Percentiles rank a stretch among this genome's conserved stretches.
These are phyloP conservation scores for Verticillium albo-atrum DNA, from an alignment of 2,329 filamentous ascomycete genomes.

Conservation along the genomic window DNA sequence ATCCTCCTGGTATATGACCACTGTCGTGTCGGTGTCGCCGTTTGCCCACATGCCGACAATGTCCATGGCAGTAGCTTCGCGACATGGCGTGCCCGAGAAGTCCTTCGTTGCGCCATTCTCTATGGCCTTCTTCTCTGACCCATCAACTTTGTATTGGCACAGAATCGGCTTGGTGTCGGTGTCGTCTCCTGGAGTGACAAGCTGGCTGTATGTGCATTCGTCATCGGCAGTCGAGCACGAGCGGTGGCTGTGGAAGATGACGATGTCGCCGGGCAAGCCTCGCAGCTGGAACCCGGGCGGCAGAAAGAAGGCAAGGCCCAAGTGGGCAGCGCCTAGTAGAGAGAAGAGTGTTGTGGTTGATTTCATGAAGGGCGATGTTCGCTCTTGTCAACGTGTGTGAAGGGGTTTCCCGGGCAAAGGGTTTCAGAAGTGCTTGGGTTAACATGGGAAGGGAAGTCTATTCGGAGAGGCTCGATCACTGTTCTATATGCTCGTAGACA, in stretches of 20 bases:
- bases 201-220: background rate
- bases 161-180: background rate
- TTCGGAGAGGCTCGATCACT: no score
- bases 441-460: no score
- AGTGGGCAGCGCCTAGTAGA: background rate
- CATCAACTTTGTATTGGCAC: background rate
- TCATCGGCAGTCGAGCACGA: background rate
- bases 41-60: conserved; percentile 8
- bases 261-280: background rate
- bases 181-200: background rate
- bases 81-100: background rate
- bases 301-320: background rate
- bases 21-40: background rate
- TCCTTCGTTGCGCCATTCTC: background rate
- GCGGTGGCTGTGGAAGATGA: background rate
- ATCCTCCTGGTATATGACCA: background rate
- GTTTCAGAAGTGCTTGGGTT: no score
- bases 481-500: no score
- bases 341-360: background rate
- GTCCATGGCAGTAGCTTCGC: background rate
- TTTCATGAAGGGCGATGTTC: no score
- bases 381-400: no score
- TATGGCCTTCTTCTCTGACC: background rate
- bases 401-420: no score
- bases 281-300: background rate